Evolutionary conservation across 2,329 filamentous ascomycete species (phyloP), one percentile per base, ranked within the genome.

Genomic region (Xylaria arbuscula): DNA sequence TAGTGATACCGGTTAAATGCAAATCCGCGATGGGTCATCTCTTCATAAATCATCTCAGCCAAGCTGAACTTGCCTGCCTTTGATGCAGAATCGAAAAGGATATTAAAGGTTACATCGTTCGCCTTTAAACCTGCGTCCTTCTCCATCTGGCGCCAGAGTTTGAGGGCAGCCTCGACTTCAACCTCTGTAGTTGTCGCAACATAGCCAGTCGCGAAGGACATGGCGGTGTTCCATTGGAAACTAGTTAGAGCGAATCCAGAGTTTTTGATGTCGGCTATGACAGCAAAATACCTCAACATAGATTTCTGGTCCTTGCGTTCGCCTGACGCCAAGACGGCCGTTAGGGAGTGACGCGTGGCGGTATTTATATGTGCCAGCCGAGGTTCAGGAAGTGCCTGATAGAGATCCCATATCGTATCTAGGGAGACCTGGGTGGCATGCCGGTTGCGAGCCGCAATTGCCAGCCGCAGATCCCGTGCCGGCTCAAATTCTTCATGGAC

Each of bases 71-170:
- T 96, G 47, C 92, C 92, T 0, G 93, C 89, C 79, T 96, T 97
- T 73, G 93, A 88, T 0, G 96, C 93, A 11, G 93, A 87, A 76
- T 98, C 92, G 74, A 97, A 98, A 13, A 99, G 86, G 55, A 98
- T 92, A 77, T 96, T 97, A 80, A 99, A 97, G 0, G 95, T 97
- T n/a, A 94, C 90, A 57, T 89, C 85, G 73, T 92, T 92, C 42
- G 87, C 90, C 72, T 82, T 81, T 15, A 93, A 79, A 0, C 87
- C 86, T 1, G 90, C 89, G 4, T 88, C 82, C 55, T 87, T 85
- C 79, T 99, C 96, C 94, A 98, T 98, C 74, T 96, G 90, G 72
- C 88, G 89, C 94, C 95, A 99, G 28, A 97, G 80, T 56, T 89
- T 87, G 54, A 99, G 83, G 0, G 93, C 90, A 5, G 88, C 86